Conservation (phyloP, 306 rosid genomes). For the Quercus dentata region DNA sequence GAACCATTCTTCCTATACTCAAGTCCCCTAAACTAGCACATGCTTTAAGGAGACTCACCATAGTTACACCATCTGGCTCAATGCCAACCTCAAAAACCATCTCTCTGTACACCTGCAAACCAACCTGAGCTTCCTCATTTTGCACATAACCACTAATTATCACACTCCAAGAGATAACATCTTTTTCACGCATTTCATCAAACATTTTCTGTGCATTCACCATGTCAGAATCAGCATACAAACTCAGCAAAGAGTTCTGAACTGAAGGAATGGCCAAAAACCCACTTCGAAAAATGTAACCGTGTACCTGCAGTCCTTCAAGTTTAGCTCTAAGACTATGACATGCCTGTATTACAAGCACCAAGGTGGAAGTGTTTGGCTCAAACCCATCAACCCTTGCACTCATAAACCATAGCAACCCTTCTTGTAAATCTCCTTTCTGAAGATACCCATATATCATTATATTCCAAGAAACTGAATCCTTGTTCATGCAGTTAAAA, state of each 20-base stretch:
- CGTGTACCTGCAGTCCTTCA: slow-evolving; percentile 28
- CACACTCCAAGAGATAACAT: slow-evolving; percentile 46
- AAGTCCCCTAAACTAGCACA: slow-evolving; percentile 29
- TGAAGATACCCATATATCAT: slow-evolving; percentile 35
- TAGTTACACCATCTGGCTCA: slow-evolving; percentile 35
- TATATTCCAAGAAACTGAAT: slow-evolving; percentile 48
- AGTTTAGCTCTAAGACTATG: slow-evolving; percentile 16
- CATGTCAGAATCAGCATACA: slow-evolving; percentile 29
- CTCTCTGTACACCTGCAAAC: slow-evolving; percentile 26
- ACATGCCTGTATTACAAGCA: slow-evolving; percentile 43
- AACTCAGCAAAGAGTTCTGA: slow-evolving; percentile 36
- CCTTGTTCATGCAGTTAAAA: slow-evolving; percentile 26
- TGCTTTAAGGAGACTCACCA: slow-evolving; percentile 47
- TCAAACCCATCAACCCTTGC: slow-evolving; percentile 28
- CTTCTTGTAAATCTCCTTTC: slow-evolving; percentile 22
- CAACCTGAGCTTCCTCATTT: slow-evolving; percentile 23
- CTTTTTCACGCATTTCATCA: slow-evolving; percentile 43
- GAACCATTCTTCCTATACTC: slow-evolving; percentile 27
- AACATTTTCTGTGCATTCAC: slow-evolving; percentile 29
- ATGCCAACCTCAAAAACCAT: slow-evolving; percentile 32
- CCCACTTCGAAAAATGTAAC: slow-evolving; percentile 24
- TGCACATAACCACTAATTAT: slow-evolving; percentile 39
- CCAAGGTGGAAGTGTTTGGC: slow-evolving; percentile 44
- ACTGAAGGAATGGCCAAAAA: slow-evolving; percentile 20
- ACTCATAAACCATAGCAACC: slow-evolving; percentile 35